Base-by-base conservation (phyloP, 352 stramenopile species). In the Phytophthora meadii region DNA sequence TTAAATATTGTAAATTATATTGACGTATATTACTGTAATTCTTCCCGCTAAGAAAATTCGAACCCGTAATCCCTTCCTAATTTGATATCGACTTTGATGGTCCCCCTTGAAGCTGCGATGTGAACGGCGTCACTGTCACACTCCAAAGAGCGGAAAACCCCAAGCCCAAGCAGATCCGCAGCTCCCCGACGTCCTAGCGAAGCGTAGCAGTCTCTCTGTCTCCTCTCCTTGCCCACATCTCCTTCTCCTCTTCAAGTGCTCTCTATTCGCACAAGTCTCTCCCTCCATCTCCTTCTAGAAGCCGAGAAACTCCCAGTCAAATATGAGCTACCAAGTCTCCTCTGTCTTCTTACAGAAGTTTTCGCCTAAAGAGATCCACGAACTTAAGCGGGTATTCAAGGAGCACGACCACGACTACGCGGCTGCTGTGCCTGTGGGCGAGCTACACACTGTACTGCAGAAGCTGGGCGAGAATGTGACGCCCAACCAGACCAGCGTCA, bases 341-440 rank as follows among this genome's bases (percentile, higher is more conserved):
- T 93, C 85, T 27, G 71, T 78, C 45, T 95, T 94, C 59, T 57
- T 95, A 50, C 87, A 94, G 58, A 94, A 94, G 65, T 94, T 95
- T 63, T 88, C 84, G 59, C 88, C 87, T 65, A 92, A 91, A 64
- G 88, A 96, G 71, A 94, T 93, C 71, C 81, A 94, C 61, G 83
- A 94, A 68, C 76, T 93, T 67, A 93, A 94, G 70, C 79, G 82
- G 61, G 82, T 90, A 30, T 96, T 96, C 70, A 92, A 92, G 56
- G 81, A 92, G 75, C 88, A 93, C 53, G 88, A 96, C 69, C 64
- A 59, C 49, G 82, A 96, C 71, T 84, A 81, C 46, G 73, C 73
- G 11, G 88, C 82, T 5, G 82, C 81, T 9, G 81, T 94, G 40
- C 56, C 76, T 7, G 50, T 72, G 28, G 34, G 7, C 4, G 79